These are phyloP conservation scores for Pochonia chlamydosporia DNA, from an alignment of 2,329 filamentous ascomycete genomes.

Conservation along the genomic window DNA sequence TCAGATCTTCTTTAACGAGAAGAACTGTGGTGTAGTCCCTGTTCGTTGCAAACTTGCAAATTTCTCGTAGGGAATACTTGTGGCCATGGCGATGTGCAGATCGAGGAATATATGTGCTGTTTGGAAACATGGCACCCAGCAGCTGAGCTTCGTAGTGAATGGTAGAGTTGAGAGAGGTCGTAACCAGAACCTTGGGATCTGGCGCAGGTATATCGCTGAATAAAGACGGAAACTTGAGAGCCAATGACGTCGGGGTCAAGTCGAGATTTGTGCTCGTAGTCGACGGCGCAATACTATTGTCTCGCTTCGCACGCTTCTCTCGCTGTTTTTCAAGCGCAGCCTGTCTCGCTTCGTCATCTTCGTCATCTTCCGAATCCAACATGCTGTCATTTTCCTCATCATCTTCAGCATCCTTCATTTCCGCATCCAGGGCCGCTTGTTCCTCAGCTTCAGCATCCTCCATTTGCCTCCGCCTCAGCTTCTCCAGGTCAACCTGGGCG, in stretches of 20 bases:
- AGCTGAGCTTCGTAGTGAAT: constrained; percentile 78
- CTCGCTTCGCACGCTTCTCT: constrained; percentile 38
- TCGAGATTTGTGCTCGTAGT: constrained; percentile 60
- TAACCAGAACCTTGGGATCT: constrained; percentile 82
- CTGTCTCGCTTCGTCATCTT: constrained; percentile 42
- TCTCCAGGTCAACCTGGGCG: constrained; percentile 51
- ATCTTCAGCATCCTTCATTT: constrained; percentile 37
- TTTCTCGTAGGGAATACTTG: constrained; percentile 90
- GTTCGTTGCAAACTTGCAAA: constrained; percentile 76
- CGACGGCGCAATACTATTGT: constrained; percentile 50
- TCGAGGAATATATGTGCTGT: constrained; percentile 79
- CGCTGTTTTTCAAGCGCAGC: constrained; percentile 36
- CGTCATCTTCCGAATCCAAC: constrained; percentile 60
- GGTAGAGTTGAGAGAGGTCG: constrained; percentile 82
- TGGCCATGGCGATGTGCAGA: constrained; percentile 77
- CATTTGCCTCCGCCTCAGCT: constrained; percentile 51
- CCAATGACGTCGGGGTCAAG: constrained; percentile 53
- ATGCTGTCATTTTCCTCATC: constrained; percentile 68
- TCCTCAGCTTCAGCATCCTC: constrained; percentile 47
- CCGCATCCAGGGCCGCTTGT: constrained; percentile 40
- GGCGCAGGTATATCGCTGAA: constrained; percentile 54
- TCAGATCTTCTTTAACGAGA: constrained; percentile 83
- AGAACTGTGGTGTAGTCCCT: constrained; percentile 79
- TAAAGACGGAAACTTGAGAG: constrained; percentile 56
- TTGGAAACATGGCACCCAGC: constrained; percentile 78